phyloP scores from a whole-genome alignment of 768 basidiomycete genomes.

The Lyophyllum decastes region DNA sequence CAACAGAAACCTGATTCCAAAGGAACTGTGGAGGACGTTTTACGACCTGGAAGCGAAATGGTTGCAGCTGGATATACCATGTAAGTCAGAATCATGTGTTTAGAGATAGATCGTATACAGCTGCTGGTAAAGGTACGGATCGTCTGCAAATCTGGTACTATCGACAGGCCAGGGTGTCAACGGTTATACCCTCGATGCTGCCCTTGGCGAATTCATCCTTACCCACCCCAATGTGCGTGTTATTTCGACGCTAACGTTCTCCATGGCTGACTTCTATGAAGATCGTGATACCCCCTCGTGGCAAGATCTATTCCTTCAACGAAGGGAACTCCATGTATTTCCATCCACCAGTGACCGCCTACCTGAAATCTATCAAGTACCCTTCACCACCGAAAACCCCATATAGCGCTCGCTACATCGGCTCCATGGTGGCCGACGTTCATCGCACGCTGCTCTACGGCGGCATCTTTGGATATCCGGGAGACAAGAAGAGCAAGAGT shows the following conservation, averaged over 20 bases:
- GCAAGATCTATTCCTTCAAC: slow-evolving; percentile 99
- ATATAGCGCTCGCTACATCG: slow-evolving; percentile 92
- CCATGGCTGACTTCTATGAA: slow-evolving; percentile 26
- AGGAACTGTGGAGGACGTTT: slow-evolving; percentile 84
- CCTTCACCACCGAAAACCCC: slow-evolving; percentile 78
- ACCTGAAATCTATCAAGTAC: slow-evolving; percentile 91
- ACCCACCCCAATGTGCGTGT: slow-evolving; percentile 88
- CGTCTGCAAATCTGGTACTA: slow-evolving; percentile 94
- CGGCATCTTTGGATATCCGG: slow-evolving; percentile 98
- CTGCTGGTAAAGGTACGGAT: slow-evolving; percentile 60
- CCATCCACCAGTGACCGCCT: slow-evolving; percentile 75
- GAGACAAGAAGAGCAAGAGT: slow-evolving; percentile 95
- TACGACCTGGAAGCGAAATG: slow-evolving; percentile 94
- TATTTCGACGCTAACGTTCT: slow-evolving; percentile 1
- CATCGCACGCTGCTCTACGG: slow-evolving; percentile 96
- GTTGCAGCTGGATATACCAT: slow-evolving; percentile 98
- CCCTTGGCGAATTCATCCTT: slow-evolving; percentile 97
- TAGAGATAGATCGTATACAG: not conserved
- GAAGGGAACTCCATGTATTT: slow-evolving; percentile 98
- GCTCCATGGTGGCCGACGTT: slow-evolving; percentile 99
- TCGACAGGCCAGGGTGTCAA: slow-evolving; percentile 96
- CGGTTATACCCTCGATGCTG: slow-evolving; percentile 94
- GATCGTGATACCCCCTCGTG: slow-evolving; percentile 92
- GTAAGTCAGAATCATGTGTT: slow-evolving; percentile 43
- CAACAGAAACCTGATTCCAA: slow-evolving; percentile 69